Percentiles rank a stretch among this genome's conserved stretches.
Evolutionary conservation across 2,329 filamentous ascomycete genomes (phyloP).

Genomic region (Gliomastix tumulicola): DNA sequence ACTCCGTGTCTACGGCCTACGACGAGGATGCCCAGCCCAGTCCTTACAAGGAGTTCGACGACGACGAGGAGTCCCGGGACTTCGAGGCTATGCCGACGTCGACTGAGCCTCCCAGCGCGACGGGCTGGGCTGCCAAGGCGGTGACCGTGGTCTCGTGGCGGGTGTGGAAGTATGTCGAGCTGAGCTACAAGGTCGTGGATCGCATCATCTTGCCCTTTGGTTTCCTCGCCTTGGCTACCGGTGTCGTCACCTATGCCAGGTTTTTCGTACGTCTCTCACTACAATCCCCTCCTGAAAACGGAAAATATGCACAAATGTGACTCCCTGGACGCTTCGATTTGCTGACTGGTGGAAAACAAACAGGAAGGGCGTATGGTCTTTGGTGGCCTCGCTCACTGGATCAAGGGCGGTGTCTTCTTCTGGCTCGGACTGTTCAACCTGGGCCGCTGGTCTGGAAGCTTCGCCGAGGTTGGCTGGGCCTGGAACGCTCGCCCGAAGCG

Average conservation of each 20-base stretch:
- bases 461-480: constrained; percentile 86
- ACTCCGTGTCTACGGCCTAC: constrained; percentile 51
- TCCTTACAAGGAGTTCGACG: constrained; percentile 39
- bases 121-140: constrained; percentile 42
- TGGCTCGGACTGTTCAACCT: constrained; percentile 85
- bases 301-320: too few relatives aligned
- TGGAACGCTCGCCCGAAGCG: constrained; percentile 76
- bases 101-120: constrained; percentile 20
- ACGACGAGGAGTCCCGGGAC: constrained; percentile 40
- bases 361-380: constrained; percentile 66
- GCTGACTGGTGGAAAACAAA: neutral
- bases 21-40: constrained; percentile 36
- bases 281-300: too few relatives aligned
- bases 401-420: constrained; percentile 93
- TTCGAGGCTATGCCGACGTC: constrained; percentile 17
- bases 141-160: constrained; percentile 47
- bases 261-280: constrained; percentile 63
- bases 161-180: constrained; percentile 48
- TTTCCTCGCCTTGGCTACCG: constrained; percentile 65
- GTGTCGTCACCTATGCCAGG: constrained; percentile 70
- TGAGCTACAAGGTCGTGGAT: constrained; percentile 64
- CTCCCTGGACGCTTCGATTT: too few relatives aligned
- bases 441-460: constrained; percentile 84
- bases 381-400: constrained; percentile 83
- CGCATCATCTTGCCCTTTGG: constrained; percentile 72